phyloP scores from a whole-genome alignment of 2,329 filamentous ascomycete genomes.

The Aspergillus sp. region DNA sequence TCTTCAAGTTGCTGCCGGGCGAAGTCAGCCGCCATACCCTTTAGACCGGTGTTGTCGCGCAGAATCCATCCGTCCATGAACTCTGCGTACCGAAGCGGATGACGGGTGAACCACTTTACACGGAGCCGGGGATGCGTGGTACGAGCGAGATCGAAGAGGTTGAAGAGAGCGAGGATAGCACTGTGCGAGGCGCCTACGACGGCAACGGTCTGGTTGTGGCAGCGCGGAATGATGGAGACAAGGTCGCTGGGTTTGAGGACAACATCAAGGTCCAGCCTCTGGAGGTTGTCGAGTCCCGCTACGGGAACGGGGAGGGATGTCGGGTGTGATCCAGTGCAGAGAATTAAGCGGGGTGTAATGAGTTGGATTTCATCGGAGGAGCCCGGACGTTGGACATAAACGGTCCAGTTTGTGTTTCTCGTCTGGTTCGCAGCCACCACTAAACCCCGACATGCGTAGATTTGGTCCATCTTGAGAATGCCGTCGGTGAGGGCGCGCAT shows the following conservation, averaged over 20 bases:
- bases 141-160: slow-evolving; percentile 50
- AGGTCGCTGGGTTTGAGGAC: slow-evolving; percentile 50
- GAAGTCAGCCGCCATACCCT: slow-evolving; percentile 55
- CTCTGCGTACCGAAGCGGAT: slow-evolving; percentile 54
- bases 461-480: slow-evolving; percentile 30
- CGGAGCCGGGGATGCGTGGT: slow-evolving; percentile 48
- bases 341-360: slow-evolving; percentile 43
- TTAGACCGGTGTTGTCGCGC: slow-evolving; percentile 59
- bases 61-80: slow-evolving; percentile 58
- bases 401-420: slow-evolving; percentile 26
- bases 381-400: slow-evolving; percentile 23
- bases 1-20: slow-evolving; percentile 54
- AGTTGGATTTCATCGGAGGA: slow-evolving; percentile 24
- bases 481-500: slow-evolving; percentile 40
- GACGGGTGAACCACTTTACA: slow-evolving; percentile 58
- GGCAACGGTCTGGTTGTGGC: slow-evolving; percentile 40
- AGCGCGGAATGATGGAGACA: slow-evolving; percentile 31
- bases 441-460: slow-evolving; percentile 26
- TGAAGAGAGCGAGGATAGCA: slow-evolving; percentile 56
- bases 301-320: slow-evolving; percentile 40
- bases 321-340: slow-evolving; percentile 55
- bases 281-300: slow-evolving; percentile 28
- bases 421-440: slow-evolving; percentile 28
- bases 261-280: slow-evolving; percentile 48
- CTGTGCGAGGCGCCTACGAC: slow-evolving; percentile 59